These are phyloP conservation scores for Thuidium tamariscinum DNA, from an alignment of 225 moss, liverwort and hornwort genomes.

Conservation along the genomic window DNA sequence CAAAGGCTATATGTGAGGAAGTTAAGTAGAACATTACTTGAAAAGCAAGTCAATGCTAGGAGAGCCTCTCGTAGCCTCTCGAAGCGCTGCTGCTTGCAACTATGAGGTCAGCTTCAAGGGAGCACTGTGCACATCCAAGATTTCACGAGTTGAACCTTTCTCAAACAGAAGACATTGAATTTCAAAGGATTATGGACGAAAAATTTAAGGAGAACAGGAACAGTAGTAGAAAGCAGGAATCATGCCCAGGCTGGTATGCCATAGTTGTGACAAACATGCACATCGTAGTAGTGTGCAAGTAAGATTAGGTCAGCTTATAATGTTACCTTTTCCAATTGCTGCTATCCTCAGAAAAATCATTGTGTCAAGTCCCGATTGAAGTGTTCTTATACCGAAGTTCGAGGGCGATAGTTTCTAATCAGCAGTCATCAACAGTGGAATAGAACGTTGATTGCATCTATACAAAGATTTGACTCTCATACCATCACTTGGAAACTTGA, in stretches of 20 bases:
- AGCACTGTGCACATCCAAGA: neutral
- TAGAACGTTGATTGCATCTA: neutral
- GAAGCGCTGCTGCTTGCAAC: neutral
- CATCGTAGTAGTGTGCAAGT: neutral
- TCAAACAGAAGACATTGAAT: neutral
- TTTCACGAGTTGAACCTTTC: neutral
- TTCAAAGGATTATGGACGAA: neutral
- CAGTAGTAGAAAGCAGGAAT: neutral
- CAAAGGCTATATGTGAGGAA: neutral
- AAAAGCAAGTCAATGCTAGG: neutral
- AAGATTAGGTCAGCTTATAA: neutral
- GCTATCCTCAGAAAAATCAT: neutral
- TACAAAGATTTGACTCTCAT: neutral
- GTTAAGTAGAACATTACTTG: neutral
- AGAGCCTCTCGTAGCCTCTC: neutral
- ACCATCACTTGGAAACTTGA: neutral
- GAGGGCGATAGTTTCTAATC: neutral
- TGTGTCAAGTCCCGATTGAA: neutral
- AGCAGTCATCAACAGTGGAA: neutral
- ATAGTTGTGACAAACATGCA: neutral
- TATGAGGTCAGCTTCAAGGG: neutral
- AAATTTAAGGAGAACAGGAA: neutral
- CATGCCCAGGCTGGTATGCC: neutral
- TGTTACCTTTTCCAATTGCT: neutral
- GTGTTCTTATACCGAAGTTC: neutral